Evolutionary conservation across 2,329 filamentous ascomycete species (phyloP).

Genomic region (Exophiala sideris): DNA sequence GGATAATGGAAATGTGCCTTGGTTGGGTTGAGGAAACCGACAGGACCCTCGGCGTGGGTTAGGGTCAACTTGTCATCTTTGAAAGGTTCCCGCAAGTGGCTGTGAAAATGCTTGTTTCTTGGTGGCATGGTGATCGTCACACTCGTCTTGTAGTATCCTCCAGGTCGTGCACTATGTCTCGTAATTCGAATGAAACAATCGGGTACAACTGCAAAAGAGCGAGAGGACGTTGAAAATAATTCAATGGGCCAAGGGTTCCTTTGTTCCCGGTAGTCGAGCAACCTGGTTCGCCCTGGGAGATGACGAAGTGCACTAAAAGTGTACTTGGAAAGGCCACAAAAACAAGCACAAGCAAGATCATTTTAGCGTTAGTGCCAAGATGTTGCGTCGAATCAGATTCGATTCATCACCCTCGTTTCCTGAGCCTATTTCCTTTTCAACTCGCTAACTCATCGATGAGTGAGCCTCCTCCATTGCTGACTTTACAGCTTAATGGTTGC

Average conservation of each 20-base stretch:
- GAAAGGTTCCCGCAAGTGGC: constrained; percentile 18
- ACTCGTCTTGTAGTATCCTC: not conserved
- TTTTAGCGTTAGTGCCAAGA: not conserved
- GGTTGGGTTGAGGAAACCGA: constrained; percentile 52
- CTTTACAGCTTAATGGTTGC: not conserved
- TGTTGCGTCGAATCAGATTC: not conserved
- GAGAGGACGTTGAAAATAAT: too few species aligned
- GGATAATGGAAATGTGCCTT: constrained; percentile 35
- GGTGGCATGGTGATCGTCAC: constrained; percentile 11
- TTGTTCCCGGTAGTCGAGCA: too few species aligned
- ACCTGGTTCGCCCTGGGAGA: too few species aligned
- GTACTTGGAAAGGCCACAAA: too few species aligned
- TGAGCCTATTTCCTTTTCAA: not conserved
- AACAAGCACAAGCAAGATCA: too few species aligned
- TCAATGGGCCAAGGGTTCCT: too few species aligned
- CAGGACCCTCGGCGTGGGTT: constrained; percentile 36
- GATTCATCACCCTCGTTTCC: not conserved
- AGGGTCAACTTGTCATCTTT: constrained; percentile 10
- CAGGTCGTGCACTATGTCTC: too few species aligned
- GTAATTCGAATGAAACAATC: too few species aligned
- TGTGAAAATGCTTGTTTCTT: constrained; percentile 18
- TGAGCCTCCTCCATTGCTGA: not conserved
- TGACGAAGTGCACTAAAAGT: too few species aligned
- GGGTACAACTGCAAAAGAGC: too few species aligned
- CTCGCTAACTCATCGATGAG: not conserved